Base-by-base conservation (phyloP, 805 yeast genomes). In the Zygoascus ofunaensis region DNA sequence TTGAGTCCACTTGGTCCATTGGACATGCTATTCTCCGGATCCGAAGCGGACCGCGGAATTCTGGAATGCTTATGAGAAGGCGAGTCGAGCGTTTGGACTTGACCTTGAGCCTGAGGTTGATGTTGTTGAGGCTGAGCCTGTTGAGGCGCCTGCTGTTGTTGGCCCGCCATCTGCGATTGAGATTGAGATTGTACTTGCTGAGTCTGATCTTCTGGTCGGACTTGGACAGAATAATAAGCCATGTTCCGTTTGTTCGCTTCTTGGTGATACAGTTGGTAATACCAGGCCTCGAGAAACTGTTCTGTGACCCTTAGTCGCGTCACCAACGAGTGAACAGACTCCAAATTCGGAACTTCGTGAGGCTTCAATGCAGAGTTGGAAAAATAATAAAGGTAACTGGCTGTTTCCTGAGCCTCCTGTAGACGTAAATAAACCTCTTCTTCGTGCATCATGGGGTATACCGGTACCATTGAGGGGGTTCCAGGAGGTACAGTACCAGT, bases 231-330 rank as follows among this genome's bases (percentile, higher is more conserved):
- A 4, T 10, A 12, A 3, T 20, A 15, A 22, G 32, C 32, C 12
- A 26, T 5, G 14, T 37, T 34, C 34, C 43, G 7, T 19, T 33
- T 39, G 18, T 22, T 21, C 19, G 37, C 33, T 20, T 44, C 47
- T 10, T 49, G 49, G 18, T 46, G 45, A 24, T 44, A 42, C 24
- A 44, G 28, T n/a, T 48, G 50, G 10, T 38, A 36, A 38, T 50
- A 50, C 55, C 55, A 51, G 32, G 41, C 14, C 30, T 53, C 55
- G 10, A 53, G 48, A 18, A 53, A 36, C 33, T 48, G 50, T 7
- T 41, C 41, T 15, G 56, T 48, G 10, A 39, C 28, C 14, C 48
- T 44, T 14, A 45, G 43, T 17, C 56, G 42, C 10, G 36, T 34
- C 24, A 49, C 37, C 37, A 53, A 28, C 4, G 46, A 44, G 21